Evolutionary conservation across 2,329 filamentous ascomycete species (phyloP).

Genomic region (Albophoma yamanashiensis): DNA sequence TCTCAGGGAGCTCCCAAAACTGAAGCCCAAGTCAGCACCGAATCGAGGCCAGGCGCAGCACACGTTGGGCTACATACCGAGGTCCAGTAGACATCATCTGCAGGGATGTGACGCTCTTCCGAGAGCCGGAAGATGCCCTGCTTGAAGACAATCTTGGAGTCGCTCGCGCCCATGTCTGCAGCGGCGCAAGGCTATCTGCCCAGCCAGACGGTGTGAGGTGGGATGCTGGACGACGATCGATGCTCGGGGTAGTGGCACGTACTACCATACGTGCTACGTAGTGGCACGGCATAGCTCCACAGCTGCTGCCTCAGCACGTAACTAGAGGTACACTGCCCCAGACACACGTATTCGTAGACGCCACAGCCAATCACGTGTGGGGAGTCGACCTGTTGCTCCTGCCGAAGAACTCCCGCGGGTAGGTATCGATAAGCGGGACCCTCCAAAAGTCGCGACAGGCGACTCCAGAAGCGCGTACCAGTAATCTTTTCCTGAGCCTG

Average conservation of each 20-base stretch:
- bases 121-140: constrained; percentile 94
- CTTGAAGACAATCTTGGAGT: constrained; percentile 98
- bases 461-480: neutral
- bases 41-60: neutral
- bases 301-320: neutral
- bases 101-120: constrained; percentile 78
- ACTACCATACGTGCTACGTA: too few species aligned
- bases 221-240: constrained; percentile 3
- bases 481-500: neutral
- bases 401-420: constrained; percentile 2
- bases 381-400: neutral
- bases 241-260: neutral
- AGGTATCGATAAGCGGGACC: constrained; percentile 5
- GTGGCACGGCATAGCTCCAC: neutral
- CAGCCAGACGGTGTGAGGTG: constrained; percentile 5
- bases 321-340: too few species aligned
- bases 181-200: constrained; percentile 13
- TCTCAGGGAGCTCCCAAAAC: constrained; percentile 98
- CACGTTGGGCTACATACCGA: constrained; percentile 49
- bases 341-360: neutral
- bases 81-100: constrained; percentile 87
- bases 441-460: neutral
- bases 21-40: constrained; percentile 24
- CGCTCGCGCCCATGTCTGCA: constrained; percentile 79
- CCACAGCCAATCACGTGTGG: constrained; percentile 7